Evolutionary conservation across 1,284 basidiomycete species (phyloP).

Genomic region (Puccinia triticina): DNA sequence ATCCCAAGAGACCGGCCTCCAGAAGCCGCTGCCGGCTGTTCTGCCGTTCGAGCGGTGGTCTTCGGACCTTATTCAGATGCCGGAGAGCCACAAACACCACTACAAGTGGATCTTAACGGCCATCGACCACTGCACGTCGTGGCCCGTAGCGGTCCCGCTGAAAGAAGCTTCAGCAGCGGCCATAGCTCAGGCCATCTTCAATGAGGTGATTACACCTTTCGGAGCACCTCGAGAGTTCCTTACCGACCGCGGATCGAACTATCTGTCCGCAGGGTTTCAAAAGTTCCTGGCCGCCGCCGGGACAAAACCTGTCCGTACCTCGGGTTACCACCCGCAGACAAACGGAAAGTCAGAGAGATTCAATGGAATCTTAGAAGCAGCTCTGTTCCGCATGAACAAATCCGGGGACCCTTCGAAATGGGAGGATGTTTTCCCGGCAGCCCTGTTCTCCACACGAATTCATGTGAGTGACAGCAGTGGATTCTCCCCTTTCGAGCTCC

Average conservation of each 20-base stretch:
- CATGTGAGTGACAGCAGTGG: no score
- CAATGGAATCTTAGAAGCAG: conserved; percentile 35
- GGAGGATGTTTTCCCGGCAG: no score
- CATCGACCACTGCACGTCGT: conserved; percentile 7
- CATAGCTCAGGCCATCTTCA: background rate
- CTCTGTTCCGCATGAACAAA: background rate
- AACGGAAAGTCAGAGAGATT: conserved; percentile 52
- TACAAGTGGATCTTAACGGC: background rate
- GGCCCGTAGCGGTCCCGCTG: background rate
- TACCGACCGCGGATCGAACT: background rate
- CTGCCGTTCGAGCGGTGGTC: conserved; percentile 21
- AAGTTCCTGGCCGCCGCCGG: background rate
- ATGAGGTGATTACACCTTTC: background rate
- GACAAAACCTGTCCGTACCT: background rate
- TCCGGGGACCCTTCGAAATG: background rate
- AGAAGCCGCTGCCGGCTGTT: background rate
- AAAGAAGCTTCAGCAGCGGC: background rate
- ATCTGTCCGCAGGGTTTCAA: background rate
- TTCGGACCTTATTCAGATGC: background rate
- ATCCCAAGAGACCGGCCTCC: background rate
- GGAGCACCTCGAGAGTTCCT: background rate
- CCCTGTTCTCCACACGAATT: no score
- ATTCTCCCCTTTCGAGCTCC: no score
- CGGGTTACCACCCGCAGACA: conserved; percentile 51
- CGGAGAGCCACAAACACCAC: background rate